Evolutionary conservation across 306 rosid genomes (phyloP).

Genomic region (Potentilla sterilis): DNA sequence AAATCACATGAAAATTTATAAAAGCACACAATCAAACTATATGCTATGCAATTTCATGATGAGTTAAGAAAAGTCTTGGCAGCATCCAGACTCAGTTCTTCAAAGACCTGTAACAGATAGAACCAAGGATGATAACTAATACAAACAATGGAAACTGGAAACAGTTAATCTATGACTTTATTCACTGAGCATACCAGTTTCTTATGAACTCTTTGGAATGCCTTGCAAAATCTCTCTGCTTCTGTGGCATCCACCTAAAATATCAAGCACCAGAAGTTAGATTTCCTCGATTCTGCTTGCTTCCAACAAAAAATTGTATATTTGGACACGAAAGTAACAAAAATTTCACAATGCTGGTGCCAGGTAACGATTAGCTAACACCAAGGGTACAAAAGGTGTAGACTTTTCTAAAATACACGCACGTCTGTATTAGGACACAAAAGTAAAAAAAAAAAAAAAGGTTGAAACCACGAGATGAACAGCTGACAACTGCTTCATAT

Average conservation of each 20-base stretch:
- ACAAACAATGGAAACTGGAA: neutral
- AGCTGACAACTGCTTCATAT: neutral
- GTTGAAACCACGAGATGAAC: neutral
- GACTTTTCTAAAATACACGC: neutral
- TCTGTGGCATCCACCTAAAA: conserved; percentile 59
- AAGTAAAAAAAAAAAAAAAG: neutral
- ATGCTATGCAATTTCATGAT: conserved; percentile 28
- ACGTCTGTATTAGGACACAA: neutral
- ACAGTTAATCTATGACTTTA: neutral
- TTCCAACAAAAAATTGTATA: neutral
- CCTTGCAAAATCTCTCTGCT: conserved; percentile 75
- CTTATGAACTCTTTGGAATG: conserved; percentile 60
- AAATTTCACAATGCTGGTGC: neutral
- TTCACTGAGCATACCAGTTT: conserved; percentile 49
- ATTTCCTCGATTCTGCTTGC: neutral
- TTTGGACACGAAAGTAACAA: neutral
- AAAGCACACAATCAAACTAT: conserved; percentile 10
- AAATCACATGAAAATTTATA: conserved; percentile 21
- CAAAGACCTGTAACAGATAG: conserved; percentile 47
- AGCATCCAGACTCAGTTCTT: conserved; percentile 68
- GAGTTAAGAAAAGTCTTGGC: conserved; percentile 51
- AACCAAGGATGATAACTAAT: neutral
- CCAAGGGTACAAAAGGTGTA: neutral
- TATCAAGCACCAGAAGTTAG: conserved; percentile 25
- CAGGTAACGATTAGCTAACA: neutral